phyloP scores from a whole-genome alignment of 2,329 filamentous ascomycete genomes.

The Emydomyces testavorans region DNA sequence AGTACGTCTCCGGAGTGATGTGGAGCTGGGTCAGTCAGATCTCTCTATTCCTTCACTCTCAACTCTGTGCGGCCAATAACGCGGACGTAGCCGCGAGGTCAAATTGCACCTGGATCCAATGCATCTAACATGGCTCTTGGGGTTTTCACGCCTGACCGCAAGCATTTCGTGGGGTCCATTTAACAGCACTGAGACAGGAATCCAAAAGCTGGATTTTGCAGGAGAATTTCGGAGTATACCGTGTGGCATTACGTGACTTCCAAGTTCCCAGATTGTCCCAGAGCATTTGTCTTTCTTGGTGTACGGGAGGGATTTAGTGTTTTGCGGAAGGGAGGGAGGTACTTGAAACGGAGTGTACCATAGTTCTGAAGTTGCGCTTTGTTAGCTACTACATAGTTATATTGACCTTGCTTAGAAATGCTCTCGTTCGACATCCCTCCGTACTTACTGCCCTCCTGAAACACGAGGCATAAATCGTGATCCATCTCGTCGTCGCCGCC shows the following conservation, averaged over 20 bases:
- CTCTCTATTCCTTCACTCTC: not conserved
- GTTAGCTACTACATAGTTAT: not conserved
- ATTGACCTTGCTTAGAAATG: not conserved
- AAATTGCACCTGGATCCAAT: not conserved
- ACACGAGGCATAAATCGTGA: too few relatives aligned
- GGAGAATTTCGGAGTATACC: not conserved
- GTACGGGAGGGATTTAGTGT: not conserved
- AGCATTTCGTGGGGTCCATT: too few relatives aligned
- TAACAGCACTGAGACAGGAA: not conserved
- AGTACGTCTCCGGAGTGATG: not conserved
- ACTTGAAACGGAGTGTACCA: constrained; percentile 10
- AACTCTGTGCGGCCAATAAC: not conserved
- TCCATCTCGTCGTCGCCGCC: too few relatives aligned
- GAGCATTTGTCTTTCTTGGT: not conserved
- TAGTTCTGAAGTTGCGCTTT: not conserved
- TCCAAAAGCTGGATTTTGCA: not conserved
- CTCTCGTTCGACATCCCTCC: too few relatives aligned
- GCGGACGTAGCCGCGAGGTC: not conserved
- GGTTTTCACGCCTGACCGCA: not conserved
- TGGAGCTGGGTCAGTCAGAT: not conserved
- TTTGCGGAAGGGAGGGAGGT: not conserved
- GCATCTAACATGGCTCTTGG: not conserved
- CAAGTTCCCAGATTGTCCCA: not conserved
- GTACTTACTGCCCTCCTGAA: too few relatives aligned
- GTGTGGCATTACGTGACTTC: not conserved